These are phyloP conservation scores for Auriscalpium orientale DNA, from an alignment of 768 basidiomycete species.

Conservation along the genomic window DNA sequence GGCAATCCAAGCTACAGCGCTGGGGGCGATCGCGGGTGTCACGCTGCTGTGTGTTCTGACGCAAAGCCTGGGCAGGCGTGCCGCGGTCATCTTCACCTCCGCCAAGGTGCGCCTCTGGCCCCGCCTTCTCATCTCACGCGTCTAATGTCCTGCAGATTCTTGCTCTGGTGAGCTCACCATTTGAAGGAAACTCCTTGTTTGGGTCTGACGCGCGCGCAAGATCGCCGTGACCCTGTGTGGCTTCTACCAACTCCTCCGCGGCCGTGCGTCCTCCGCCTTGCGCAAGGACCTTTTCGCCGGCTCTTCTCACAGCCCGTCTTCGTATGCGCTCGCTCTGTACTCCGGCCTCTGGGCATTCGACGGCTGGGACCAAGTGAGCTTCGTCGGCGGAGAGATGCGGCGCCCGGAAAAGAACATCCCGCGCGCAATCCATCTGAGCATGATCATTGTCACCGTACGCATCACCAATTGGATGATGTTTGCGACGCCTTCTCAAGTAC, in stretches of 20 bases:
- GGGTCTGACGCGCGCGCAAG: slow-evolving; percentile 24
- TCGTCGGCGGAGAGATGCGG: slow-evolving; percentile 83
- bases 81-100: slow-evolving; percentile 80
- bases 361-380: slow-evolving; percentile 93
- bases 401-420: slow-evolving; percentile 84
- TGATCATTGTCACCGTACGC: slow-evolving; percentile 70
- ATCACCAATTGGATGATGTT: too few relatives aligned
- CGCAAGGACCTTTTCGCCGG: slow-evolving; percentile 60
- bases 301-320: slow-evolving; percentile 70
- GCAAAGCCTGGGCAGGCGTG: slow-evolving; percentile 68
- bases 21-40: slow-evolving; percentile 61
- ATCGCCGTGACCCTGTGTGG: slow-evolving; percentile 72
- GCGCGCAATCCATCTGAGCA: slow-evolving; percentile 82
- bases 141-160: background rate
- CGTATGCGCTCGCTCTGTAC: slow-evolving; percentile 90
- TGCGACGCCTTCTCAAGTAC: too few relatives aligned
- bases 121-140: slow-evolving; percentile 48
- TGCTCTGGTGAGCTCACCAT: slow-evolving; percentile 1
- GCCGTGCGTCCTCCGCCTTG: slow-evolving; percentile 63
- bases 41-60: slow-evolving; percentile 71
- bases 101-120: slow-evolving; percentile 69
- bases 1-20: slow-evolving; percentile 85
- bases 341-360: slow-evolving; percentile 95
- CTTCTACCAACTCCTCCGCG: slow-evolving; percentile 64
- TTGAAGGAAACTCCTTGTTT: background rate